Evolutionary conservation across 2,329 filamentous ascomycete genomes (phyloP), one percentile per base, ranked within the genome.

Genomic region (Pestalotiopsis sp.): DNA sequence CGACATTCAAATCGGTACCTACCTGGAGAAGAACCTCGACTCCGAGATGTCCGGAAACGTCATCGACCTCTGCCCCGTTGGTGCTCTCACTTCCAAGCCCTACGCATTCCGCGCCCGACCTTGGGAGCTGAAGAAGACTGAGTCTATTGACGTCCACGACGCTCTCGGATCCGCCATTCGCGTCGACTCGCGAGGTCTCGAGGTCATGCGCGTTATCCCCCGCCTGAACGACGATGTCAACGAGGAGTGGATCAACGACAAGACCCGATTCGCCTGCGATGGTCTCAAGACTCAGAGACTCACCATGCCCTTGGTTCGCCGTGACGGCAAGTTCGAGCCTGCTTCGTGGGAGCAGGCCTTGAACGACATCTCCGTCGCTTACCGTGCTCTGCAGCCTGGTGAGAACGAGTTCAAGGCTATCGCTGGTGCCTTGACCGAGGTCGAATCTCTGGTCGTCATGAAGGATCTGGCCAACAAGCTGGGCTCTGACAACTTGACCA

Each of bases 171-270:
- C 95, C 69, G 97, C 97, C 80, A 97, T 99, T 76, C 91, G 96
- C 59, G 91, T 98, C 59, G 96, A 99, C 82, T 92, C 94, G 68
- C 91, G 96, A 77, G 96, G 96, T 69, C 86, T 98, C 73, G 95
- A 98, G 83, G 95, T 99, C 65, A 97, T 99, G 95, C 92, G 96
- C 75, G 88, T 99, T 70, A 79, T 98, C 17, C 96, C 96, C 69
- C 90, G 96, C 76, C 87, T 99, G 70, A 99, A 99, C 80, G 96
- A 99, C 79, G 95, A 98, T 76, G 90, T 99, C 76, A 99, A 99
- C 81, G 96, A 99, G 85, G 96, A 99, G 82, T 99, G 96, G 96
- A 98, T 99, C 81, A 96, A 98, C 82, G 96, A 99, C 86, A 99
- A 98, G 88, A 91, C 94, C 55, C 91, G 96, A 72, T 99, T 98